These are phyloP conservation scores for Oryza brachyantha DNA, from an alignment of 176 grass and related monocot species.

Conservation along the genomic window DNA sequence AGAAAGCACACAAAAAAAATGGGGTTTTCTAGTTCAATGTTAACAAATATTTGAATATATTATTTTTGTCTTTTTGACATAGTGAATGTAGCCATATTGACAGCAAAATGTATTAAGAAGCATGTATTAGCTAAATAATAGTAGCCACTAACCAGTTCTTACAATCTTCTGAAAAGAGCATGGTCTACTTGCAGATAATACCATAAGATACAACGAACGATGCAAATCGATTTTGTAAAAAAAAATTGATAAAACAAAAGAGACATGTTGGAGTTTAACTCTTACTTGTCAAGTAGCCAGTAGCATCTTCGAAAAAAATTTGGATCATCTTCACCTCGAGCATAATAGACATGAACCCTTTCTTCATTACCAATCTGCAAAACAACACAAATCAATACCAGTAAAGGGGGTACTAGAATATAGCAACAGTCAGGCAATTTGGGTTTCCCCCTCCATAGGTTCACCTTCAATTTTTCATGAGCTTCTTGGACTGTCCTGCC, in stretches of 20 bases:
- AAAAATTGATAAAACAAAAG: background rate
- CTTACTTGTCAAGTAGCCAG: conserved; percentile 97
- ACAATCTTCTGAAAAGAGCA: conserved; percentile 6
- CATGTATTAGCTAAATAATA: background rate
- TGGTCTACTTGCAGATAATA: background rate
- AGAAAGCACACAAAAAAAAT: conserved; percentile 27
- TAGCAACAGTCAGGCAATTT: conserved; percentile 21
- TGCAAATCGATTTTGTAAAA: conserved; percentile 15
- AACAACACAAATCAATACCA: conserved; percentile 32
- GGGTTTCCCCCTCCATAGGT: conserved; percentile 9
- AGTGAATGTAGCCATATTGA: background rate
- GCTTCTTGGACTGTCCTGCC: conserved; percentile 98
- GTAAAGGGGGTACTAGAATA: background rate
- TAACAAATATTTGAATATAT: background rate
- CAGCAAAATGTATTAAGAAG: conserved; percentile 15
- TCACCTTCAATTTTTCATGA: conserved; percentile 95
- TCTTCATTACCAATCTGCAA: conserved; percentile 91
- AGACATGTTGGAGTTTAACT: background rate
- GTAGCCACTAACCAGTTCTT: background rate
- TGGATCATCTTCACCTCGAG: conserved; percentile 91
- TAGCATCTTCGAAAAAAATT: conserved; percentile 92
- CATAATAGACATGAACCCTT: conserved; percentile 98
- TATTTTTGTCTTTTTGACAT: background rate
- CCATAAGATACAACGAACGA: background rate
- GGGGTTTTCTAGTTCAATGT: background rate